A percentile compares a stretch with the other conserved stretches of the same genome.
phyloP scores from a whole-genome alignment of 2,329 filamentous ascomycete genomes.

The Ophiocordyceps sinensis region DNA sequence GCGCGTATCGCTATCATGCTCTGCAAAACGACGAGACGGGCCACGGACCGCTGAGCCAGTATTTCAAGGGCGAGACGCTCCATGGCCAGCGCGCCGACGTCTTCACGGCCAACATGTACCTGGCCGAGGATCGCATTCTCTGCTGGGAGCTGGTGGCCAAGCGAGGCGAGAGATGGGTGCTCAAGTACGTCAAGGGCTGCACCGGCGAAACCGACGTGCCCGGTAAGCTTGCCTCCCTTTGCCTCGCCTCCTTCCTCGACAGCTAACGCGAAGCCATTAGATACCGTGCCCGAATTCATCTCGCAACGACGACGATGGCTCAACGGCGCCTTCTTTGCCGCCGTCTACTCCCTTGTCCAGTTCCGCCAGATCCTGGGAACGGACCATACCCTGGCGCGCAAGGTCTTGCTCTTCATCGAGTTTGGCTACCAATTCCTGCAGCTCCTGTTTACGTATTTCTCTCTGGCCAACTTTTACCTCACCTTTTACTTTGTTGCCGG shows the following conservation, averaged over 20 bases:
- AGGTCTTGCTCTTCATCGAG: slow-evolving; percentile 84
- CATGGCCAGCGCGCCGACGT: slow-evolving; percentile 94
- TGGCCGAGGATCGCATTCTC: slow-evolving; percentile 78
- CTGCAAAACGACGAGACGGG: slow-evolving; percentile 94
- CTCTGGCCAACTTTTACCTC: slow-evolving; percentile 95
- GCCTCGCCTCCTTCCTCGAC: too few relatives aligned
- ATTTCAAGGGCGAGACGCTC: slow-evolving; percentile 97
- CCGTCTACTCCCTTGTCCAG: slow-evolving; percentile 92
- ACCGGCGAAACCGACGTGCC: slow-evolving; percentile 97
- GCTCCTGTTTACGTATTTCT: slow-evolving; percentile 93
- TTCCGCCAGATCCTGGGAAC: slow-evolving; percentile 87
- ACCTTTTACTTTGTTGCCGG: slow-evolving; percentile 98
- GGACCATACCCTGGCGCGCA: slow-evolving; percentile 79
- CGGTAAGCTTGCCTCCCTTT: slow-evolving; percentile 40
- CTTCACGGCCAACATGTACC: slow-evolving; percentile 93
- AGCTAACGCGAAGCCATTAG: slow-evolving; percentile 25
- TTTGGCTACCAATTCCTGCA: slow-evolving; percentile 91
- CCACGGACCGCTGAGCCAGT: slow-evolving; percentile 88
- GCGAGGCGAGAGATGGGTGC: slow-evolving; percentile 83
- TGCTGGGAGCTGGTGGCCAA: slow-evolving; percentile 96
- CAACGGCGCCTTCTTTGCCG: slow-evolving; percentile 96
- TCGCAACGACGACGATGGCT: slow-evolving; percentile 94
- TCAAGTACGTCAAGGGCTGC: slow-evolving; percentile 95
- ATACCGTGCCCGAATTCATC: slow-evolving; percentile 89
- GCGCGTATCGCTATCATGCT: slow-evolving; percentile 89